These are phyloP conservation scores for Colletotrichum somersetense DNA, from an alignment of 2,329 filamentous ascomycete genomes.

Conservation along the genomic window DNA sequence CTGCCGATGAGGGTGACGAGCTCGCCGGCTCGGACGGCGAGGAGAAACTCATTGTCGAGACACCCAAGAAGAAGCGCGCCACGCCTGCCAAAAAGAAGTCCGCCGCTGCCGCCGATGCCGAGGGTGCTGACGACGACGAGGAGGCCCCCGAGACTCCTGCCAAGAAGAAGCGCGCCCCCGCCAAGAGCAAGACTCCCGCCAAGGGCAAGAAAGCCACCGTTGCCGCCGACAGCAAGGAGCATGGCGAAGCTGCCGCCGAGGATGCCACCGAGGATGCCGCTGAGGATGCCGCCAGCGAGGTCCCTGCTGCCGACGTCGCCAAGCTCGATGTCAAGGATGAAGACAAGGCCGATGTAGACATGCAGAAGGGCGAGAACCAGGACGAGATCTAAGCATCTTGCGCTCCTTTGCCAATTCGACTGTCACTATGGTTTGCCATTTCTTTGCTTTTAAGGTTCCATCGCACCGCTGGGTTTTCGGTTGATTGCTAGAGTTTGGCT, in stretches of 20 bases:
- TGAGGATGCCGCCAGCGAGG: conserved; percentile 8
- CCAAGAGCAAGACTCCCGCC: conserved; percentile 23
- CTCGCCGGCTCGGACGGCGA: conserved; percentile 12
- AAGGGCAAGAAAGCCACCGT: conserved; percentile 29
- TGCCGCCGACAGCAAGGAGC: conserved; percentile 20
- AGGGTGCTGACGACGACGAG: conserved; percentile 15
- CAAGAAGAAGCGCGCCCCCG: conserved; percentile 35
- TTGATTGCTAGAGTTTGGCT: not conserved
- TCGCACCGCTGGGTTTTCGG: not conserved
- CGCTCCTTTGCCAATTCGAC: not conserved
- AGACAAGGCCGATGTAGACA: conserved; percentile 14
- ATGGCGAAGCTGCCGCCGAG: conserved; percentile 11
- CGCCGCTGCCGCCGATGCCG: conserved; percentile 4
- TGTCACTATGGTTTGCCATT: not conserved
- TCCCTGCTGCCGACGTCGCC: conserved; percentile 32
- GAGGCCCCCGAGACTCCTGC: conserved; percentile 21
- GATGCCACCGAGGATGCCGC: conserved; percentile 23
- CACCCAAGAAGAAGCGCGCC: conserved; percentile 32
- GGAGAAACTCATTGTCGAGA: conserved; percentile 35
- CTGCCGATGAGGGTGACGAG: conserved; percentile 9
- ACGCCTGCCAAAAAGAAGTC: conserved; percentile 26
- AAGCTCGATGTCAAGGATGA: conserved; percentile 28
- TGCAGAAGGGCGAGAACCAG: conserved; percentile 22
- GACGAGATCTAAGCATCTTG: conserved; percentile 13
- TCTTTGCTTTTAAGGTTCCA: not conserved